These are phyloP conservation scores for Biscutella auriculata DNA, from an alignment of 441 rosid species.

Conservation along the genomic window DNA sequence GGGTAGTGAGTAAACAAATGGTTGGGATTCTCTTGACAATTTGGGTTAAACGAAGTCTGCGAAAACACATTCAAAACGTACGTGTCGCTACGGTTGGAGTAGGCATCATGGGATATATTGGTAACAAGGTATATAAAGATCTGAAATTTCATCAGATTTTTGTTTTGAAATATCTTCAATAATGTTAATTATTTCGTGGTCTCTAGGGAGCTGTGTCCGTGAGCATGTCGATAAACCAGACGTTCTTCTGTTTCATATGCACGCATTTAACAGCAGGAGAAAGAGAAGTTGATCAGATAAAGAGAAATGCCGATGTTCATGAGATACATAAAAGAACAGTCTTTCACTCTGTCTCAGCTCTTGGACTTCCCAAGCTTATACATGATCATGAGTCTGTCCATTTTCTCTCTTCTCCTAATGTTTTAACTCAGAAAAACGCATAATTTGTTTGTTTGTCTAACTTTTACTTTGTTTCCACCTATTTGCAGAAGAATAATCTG, in stretches of 20 bases:
- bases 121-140: slow-evolving; percentile 56
- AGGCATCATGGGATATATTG: slow-evolving; percentile 93
- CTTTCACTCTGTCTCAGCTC: slow-evolving; percentile 40
- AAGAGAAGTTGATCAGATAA: slow-evolving; percentile 64
- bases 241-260: slow-evolving; percentile 61
- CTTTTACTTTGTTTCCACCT: neutral
- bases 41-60: slow-evolving; percentile 83
- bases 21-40: slow-evolving; percentile 78
- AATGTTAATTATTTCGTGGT: neutral
- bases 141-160: neutral
- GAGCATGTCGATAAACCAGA: slow-evolving; percentile 78
- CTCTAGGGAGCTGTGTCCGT: slow-evolving; percentile 76
- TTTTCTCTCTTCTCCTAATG: neutral
- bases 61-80: slow-evolving; percentile 70
- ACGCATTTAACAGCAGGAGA: slow-evolving; percentile 77
- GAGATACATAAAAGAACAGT: slow-evolving; percentile 68
- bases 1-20: slow-evolving; percentile 93
- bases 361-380: slow-evolving; percentile 51
- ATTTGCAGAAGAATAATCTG: slow-evolving; percentile 46
- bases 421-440: neutral
- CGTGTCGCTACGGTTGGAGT: slow-evolving; percentile 92
- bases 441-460: neutral
- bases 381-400: slow-evolving; percentile 51
- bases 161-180: neutral
- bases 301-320: slow-evolving; percentile 67